These are phyloP conservation scores for Herpomyces periplanetae DNA, from an alignment of 2,329 filamentous ascomycete genomes.

Conservation along the genomic window DNA sequence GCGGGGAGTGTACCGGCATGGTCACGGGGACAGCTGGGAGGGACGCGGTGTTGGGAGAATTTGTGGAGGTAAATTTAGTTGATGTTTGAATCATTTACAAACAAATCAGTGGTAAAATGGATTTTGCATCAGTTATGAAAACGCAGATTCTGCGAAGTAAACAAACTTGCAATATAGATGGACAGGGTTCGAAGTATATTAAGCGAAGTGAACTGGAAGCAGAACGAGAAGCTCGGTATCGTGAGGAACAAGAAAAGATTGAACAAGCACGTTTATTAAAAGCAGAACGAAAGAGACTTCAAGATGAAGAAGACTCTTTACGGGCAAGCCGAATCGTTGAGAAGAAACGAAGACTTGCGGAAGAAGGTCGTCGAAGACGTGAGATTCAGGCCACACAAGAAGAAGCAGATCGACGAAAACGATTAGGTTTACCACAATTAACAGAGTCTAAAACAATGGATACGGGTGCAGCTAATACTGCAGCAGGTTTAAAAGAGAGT, in stretches of 20 bases:
- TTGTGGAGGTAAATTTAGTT: conserved; percentile 6
- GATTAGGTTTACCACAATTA: conserved; percentile 40
- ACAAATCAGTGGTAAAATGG: conserved; percentile 39
- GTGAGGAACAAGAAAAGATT: conserved; percentile 33
- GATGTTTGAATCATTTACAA: conserved; percentile 5
- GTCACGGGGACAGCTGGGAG: conserved; percentile 6
- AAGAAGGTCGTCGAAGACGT: conserved; percentile 26
- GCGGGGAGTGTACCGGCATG: conserved; percentile 3
- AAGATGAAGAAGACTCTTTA: conserved; percentile 42
- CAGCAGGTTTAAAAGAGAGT: conserved; percentile 5
- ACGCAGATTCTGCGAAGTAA: conserved; percentile 62
- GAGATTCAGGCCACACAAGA: conserved; percentile 33
- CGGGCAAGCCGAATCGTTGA: conserved; percentile 30
- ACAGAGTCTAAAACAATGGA: conserved; percentile 11
- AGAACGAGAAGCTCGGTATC: conserved; percentile 36
- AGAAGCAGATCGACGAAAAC: conserved; percentile 28
- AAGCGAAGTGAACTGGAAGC: conserved; percentile 59
- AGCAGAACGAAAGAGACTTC: conserved; percentile 39
- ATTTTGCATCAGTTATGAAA: conserved; percentile 75
- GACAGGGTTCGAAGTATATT: conserved; percentile 26
- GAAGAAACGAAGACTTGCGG: conserved; percentile 39
- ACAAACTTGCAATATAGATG: conserved; percentile 6
- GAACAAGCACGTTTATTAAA: conserved; percentile 29
- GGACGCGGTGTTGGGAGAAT: conserved; percentile 2
- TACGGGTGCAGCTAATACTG: conserved; percentile 9